These are phyloP conservation scores for Heterobasidion irregulare DNA, from an alignment of 1,284 basidiomycete genomes.

Conservation along the genomic window DNA sequence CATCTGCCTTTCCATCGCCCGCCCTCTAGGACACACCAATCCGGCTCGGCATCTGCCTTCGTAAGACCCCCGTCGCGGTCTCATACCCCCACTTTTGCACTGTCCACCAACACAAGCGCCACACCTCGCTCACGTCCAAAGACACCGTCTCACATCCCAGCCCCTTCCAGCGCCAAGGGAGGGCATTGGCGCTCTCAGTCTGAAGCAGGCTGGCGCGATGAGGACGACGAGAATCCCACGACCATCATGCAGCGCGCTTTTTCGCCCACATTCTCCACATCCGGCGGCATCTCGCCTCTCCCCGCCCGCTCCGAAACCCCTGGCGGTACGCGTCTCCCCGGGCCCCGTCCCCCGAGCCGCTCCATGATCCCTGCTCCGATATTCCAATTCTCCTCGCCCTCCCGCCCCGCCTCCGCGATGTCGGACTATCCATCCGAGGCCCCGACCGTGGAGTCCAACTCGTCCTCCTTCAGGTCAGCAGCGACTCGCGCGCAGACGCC, in stretches of 20 bases:
- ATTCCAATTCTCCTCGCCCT: conserved; percentile 60
- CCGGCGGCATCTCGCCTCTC: conserved; percentile 19
- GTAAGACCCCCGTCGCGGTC: conserved; percentile 26
- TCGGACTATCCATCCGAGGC: conserved; percentile 57
- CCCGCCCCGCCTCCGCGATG: conserved; percentile 63
- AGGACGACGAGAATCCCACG: conserved; percentile 30
- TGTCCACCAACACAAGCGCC: conserved; percentile 19
- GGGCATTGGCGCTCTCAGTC: conserved; percentile 39
- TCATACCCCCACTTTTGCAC: conserved; percentile 19
- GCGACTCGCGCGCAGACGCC: conserved; percentile 60
- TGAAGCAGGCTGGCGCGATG: conserved; percentile 33
- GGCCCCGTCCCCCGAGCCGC: conserved; percentile 69
- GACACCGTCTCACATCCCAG: conserved; percentile 71
- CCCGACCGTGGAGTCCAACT: conserved; percentile 22
- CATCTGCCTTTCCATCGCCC: conserved; percentile 21
- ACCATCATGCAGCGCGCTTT: conserved; percentile 49
- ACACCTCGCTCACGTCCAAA: conserved; percentile 52
- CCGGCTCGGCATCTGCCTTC: background rate
- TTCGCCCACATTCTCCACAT: conserved; percentile 47
- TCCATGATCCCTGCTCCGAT: conserved; percentile 76
- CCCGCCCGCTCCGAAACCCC: conserved; percentile 30
- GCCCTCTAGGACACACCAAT: conserved; percentile 14
- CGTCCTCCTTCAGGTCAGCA: conserved; percentile 31
- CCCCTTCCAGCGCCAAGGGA: conserved; percentile 23
- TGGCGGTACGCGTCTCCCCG: conserved; percentile 31